Base-by-base conservation (phyloP, 495 filamentous ascomycete species). In the Aspergillus sparsus region DNA sequence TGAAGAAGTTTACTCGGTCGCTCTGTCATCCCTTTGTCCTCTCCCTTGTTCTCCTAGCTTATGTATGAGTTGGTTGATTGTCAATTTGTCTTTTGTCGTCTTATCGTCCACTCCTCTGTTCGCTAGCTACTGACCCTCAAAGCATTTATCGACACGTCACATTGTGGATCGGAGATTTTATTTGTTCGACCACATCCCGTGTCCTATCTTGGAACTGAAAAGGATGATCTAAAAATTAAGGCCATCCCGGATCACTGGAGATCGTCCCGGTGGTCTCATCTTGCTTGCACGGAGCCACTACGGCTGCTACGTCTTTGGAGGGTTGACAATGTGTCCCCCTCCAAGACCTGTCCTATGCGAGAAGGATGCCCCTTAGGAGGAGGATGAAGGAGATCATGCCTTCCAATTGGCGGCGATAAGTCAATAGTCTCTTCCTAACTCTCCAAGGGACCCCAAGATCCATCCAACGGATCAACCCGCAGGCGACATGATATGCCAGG, bases 261-360 rank as follows among this genome's bases (percentile, higher is more conserved):
- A 62, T 60, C 58, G 61, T 61, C 66, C 53, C 60, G 60, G 35
- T 35, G 45, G 47, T 53, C 46, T 60, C 52, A 53, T 32, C 46
- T 50, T 55, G 41, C 21, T 27, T 27, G 21, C 1, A 27, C 21
- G 21, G 21, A 27, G 21, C 21, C 21, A 27, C 21, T 27, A 3
- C 60, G 55, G 46, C 49, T 50, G 55, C 55, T 31, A 10, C 45
- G 55, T 46, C 42, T 13, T 46, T 13, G 18, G 42, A n/a, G 15
- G 42, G 49, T 55, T 62, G 64, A 66, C 66, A 65, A 69, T 63
- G 62, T 58, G 46, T 56, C 54, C 50, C 42, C 47, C 57, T 59
- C 57, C 61, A 60, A 49, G 63, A 64, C 57, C 52, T 66, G 60
- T 66, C 56, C 64, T 41, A 65, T 54, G 62, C 53, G 47, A 16